phyloP scores from a whole-genome alignment of 2,329 filamentous ascomycete genomes.

The Arthrobotrys megalospora region DNA sequence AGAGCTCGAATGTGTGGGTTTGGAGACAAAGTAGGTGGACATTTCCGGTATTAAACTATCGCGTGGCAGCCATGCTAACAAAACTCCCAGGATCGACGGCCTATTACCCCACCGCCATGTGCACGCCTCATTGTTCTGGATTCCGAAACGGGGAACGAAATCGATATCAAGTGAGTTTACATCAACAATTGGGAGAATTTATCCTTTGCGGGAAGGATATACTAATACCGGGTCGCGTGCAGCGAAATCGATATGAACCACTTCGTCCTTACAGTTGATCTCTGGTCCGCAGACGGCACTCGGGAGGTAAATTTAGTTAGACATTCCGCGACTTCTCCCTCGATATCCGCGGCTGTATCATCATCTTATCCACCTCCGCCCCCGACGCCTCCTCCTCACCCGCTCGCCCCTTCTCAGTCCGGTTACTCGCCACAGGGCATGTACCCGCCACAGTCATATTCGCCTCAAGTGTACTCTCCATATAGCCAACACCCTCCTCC shows the following conservation, averaged over 20 bases:
- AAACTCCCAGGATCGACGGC: slow-evolving; percentile 81
- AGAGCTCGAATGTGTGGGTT: slow-evolving; percentile 98
- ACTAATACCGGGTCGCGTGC: slow-evolving; percentile 37
- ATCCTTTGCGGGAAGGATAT: background rate
- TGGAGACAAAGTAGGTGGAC: slow-evolving; percentile 84
- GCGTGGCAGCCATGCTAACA: slow-evolving; percentile 39
- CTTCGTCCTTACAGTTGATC: slow-evolving; percentile 78
- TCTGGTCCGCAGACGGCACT: slow-evolving; percentile 76
- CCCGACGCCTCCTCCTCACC: slow-evolving; percentile 64
- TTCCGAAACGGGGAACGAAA: slow-evolving; percentile 80
- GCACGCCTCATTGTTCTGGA: slow-evolving; percentile 86
- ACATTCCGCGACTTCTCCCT: slow-evolving; percentile 77
- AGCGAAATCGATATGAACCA: slow-evolving; percentile 79
- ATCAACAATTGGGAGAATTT: background rate
- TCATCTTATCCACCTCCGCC: slow-evolving; percentile 79
- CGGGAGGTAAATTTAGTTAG: slow-evolving; percentile 79
- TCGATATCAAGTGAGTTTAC: slow-evolving; percentile 81
- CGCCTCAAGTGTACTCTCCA: slow-evolving; percentile 56
- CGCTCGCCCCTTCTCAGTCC: slow-evolving; percentile 61
- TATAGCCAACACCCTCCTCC: slow-evolving; percentile 63
- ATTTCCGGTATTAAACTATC: slow-evolving; percentile 22
- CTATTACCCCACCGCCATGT: slow-evolving; percentile 95
- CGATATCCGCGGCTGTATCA: slow-evolving; percentile 84
- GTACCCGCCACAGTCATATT: slow-evolving; percentile 64
- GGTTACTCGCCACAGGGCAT: slow-evolving; percentile 62